Conservation (phyloP, 192 early-diverging fungal genomes). For the Entrophospora sp. region DNA sequence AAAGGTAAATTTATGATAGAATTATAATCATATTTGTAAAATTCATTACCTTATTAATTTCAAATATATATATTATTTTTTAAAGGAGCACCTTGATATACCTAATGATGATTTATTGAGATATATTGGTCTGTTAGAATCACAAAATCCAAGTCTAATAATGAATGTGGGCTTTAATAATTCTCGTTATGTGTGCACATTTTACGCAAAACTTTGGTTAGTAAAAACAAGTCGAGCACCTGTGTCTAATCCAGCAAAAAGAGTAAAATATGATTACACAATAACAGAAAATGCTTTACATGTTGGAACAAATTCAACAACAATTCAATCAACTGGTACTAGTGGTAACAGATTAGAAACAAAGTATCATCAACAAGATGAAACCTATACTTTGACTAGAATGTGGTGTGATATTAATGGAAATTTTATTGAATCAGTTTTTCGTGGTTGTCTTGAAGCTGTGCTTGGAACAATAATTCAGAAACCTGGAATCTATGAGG, state of each 20-base stretch:
- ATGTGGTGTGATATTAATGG: constrained; percentile 31
- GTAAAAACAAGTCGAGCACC: not conserved
- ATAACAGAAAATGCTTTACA: not conserved
- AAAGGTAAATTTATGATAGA: not conserved
- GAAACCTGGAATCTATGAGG: constrained; percentile 24
- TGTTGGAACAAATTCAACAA: too few relatives aligned
- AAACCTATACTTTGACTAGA: constrained; percentile 5
- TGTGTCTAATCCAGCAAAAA: not conserved
- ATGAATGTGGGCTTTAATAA: constrained; percentile 13
- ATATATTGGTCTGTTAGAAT: constrained; percentile 5
- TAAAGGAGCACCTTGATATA: not conserved
- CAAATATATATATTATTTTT: not conserved
- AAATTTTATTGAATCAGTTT: constrained; percentile 20
- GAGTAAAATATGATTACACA: not conserved
- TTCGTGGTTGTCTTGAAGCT: constrained; percentile 24
- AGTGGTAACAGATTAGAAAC: too few relatives aligned
- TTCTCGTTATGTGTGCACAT: constrained; percentile 6
- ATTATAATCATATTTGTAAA: not conserved
- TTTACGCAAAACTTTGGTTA: constrained; percentile 8
- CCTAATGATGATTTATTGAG: not conserved
- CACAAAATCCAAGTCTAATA: constrained; percentile 10
- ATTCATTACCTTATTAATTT: not conserved
- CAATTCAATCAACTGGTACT: too few relatives aligned
- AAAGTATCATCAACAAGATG: not conserved
- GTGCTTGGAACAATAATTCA: constrained; percentile 20